Evolutionary conservation across 2,329 filamentous ascomycete genomes (phyloP).

Genomic region (Lachnellula arida): DNA sequence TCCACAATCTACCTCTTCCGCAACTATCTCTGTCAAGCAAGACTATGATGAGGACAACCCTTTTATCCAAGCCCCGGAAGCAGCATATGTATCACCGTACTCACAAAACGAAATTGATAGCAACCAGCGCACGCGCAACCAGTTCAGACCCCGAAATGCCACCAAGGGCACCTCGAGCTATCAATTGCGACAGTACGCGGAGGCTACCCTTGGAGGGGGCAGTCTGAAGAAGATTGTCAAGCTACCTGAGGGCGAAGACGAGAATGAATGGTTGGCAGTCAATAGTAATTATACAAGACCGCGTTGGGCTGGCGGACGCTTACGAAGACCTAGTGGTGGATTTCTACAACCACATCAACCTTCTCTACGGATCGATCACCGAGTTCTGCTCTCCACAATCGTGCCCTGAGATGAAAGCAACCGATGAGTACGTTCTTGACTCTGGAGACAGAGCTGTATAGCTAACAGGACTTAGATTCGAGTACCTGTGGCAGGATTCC

Average conservation of each 20-base stretch:
- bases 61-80: slow-evolving; percentile 40
- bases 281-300: slow-evolving; percentile 61
- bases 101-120: slow-evolving; percentile 43
- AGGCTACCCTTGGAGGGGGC: slow-evolving; percentile 91
- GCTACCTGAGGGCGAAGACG: slow-evolving; percentile 92
- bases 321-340: slow-evolving; percentile 72
- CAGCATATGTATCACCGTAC: slow-evolving; percentile 31
- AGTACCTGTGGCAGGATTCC: slow-evolving; percentile 97
- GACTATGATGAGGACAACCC: slow-evolving; percentile 13
- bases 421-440: slow-evolving; percentile 69
- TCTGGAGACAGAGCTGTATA: background rate
- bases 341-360: slow-evolving; percentile 99
- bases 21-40: slow-evolving; percentile 14
- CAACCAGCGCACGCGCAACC: slow-evolving; percentile 81
- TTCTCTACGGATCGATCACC: slow-evolving; percentile 96
- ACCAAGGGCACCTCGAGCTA: slow-evolving; percentile 86
- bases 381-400: slow-evolving; percentile 98
- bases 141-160: slow-evolving; percentile 82
- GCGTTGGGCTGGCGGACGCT: slow-evolving; percentile 17
- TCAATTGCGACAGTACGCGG: slow-evolving; percentile 95
- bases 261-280: slow-evolving; percentile 97
- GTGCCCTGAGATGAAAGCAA: slow-evolving; percentile 99
- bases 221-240: slow-evolving; percentile 95
- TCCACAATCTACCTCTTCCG: slow-evolving; percentile 29
- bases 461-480: slow-evolving; percentile 59